Evolutionary conservation across 306 rosid genomes (phyloP).

Genomic region (Prinsepia uniflora): DNA sequence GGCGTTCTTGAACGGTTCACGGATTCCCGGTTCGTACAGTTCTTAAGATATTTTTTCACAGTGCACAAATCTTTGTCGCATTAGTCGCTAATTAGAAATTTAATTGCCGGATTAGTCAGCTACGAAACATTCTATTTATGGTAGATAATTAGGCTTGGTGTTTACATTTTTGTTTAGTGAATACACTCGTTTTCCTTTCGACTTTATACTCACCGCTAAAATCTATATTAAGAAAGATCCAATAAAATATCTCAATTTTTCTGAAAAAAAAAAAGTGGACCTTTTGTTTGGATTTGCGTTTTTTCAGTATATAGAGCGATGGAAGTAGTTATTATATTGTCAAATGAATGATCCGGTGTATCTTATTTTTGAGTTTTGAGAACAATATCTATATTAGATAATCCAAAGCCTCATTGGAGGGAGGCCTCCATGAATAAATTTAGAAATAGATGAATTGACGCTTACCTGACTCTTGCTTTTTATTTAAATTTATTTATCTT

Average conservation of each 20-base stretch:
- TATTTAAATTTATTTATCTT: background rate
- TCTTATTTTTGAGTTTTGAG: background rate
- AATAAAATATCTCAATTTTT: background rate
- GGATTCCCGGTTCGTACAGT: conserved; percentile 51
- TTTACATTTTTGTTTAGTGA: background rate
- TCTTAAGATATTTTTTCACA: background rate
- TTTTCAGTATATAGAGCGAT: background rate
- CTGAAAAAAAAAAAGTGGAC: too few species aligned
- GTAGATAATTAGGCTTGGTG: background rate
- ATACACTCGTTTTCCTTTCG: background rate
- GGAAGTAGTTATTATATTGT: background rate
- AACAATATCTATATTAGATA: conserved; percentile 2
- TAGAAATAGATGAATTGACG: background rate
- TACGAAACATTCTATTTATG: background rate
- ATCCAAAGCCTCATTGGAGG: background rate
- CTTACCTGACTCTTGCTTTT: background rate
- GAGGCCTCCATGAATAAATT: background rate
- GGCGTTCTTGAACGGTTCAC: conserved; percentile 29
- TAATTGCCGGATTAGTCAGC: background rate
- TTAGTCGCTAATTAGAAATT: background rate
- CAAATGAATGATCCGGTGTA: background rate
- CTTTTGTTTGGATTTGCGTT: too few species aligned
- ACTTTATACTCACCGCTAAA: background rate
- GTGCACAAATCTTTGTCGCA: background rate
- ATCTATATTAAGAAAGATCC: background rate